Evolutionary conservation across 768 basidiomycete species (phyloP).

Genomic region (Boletus rubropictus): DNA sequence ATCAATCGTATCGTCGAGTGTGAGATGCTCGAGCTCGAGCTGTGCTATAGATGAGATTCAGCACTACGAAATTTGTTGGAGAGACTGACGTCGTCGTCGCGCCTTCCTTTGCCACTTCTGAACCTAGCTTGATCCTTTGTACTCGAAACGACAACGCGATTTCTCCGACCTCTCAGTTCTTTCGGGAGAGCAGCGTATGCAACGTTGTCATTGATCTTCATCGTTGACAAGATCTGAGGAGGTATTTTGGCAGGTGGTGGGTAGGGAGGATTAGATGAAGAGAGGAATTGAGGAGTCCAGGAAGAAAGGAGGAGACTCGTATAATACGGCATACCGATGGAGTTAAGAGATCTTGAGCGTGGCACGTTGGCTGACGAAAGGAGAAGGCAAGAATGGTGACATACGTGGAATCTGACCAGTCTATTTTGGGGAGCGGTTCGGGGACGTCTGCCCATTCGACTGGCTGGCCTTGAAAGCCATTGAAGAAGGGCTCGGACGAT

Average conservation of each 20-base stretch:
- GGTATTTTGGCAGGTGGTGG: conserved; percentile 79
- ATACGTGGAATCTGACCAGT: conserved; percentile 83
- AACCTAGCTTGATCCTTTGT: conserved; percentile 69
- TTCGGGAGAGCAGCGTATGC: conserved; percentile 86
- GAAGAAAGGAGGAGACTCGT: conserved; percentile 66
- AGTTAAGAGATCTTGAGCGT: conserved; percentile 68
- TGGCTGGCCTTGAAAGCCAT: conserved; percentile 84
- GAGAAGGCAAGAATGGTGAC: conserved; percentile 18
- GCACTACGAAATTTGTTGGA: background rate
- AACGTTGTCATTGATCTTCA: conserved; percentile 85
- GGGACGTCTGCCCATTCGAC: conserved; percentile 79
- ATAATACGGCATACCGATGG: conserved; percentile 86
- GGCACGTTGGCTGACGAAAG: background rate
- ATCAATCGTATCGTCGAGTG: conserved; percentile 47
- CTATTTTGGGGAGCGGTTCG: conserved; percentile 59
- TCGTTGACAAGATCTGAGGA: conserved; percentile 62
- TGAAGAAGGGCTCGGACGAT: conserved; percentile 59
- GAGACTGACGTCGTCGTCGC: conserved; percentile 37
- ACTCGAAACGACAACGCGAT: conserved; percentile 51
- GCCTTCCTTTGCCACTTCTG: conserved; percentile 67
- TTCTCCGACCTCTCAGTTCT: conserved; percentile 78
- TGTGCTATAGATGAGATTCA: conserved; percentile 20
- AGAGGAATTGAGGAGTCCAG: conserved; percentile 50
- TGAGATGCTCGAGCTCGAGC: conserved; percentile 50
- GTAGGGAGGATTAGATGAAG: conserved; percentile 40